These are phyloP conservation scores for Pseudozyma tsukubaensis DNA, from an alignment of 1,284 basidiomycete genomes.

Conservation along the genomic window DNA sequence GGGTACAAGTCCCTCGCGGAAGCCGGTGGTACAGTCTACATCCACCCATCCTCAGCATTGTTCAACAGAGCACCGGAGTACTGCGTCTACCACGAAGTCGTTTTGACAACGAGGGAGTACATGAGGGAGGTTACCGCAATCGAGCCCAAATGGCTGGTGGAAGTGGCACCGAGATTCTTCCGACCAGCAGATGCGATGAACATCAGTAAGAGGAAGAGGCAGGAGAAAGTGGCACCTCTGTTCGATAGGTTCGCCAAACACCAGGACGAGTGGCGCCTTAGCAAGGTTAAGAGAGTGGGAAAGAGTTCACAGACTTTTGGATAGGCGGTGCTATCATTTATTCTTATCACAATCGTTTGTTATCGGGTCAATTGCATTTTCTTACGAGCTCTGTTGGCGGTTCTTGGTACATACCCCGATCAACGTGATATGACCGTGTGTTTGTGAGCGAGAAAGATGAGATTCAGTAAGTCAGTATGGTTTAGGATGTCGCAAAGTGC, in stretches of 20 bases:
- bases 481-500: not conserved
- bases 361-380: no score
- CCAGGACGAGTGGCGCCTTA: constrained; percentile 58
- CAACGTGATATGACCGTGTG: not conserved
- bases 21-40: constrained; percentile 84
- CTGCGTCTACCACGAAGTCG: constrained; percentile 79
- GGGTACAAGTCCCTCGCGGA: constrained; percentile 95
- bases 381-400: no score
- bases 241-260: constrained; percentile 70
- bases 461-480: not conserved
- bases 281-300: constrained; percentile 45
- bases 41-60: constrained; percentile 94
- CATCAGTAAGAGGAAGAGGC: constrained; percentile 95
- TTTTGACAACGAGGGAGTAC: constrained; percentile 83
- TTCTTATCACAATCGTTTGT: no score
- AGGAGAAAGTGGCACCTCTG: constrained; percentile 95
- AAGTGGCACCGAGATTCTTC: constrained; percentile 98
- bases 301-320: constrained; percentile 56
- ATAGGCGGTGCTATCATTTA: not conserved
- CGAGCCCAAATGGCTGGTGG: constrained; percentile 98
- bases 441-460: not conserved
- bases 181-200: constrained; percentile 93
- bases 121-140: constrained; percentile 93
- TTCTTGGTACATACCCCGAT: no score
- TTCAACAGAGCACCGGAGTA: constrained; percentile 92